Evolutionary conservation across 345 rosid genomes (phyloP).

Genomic region (Cardamine occulta): DNA sequence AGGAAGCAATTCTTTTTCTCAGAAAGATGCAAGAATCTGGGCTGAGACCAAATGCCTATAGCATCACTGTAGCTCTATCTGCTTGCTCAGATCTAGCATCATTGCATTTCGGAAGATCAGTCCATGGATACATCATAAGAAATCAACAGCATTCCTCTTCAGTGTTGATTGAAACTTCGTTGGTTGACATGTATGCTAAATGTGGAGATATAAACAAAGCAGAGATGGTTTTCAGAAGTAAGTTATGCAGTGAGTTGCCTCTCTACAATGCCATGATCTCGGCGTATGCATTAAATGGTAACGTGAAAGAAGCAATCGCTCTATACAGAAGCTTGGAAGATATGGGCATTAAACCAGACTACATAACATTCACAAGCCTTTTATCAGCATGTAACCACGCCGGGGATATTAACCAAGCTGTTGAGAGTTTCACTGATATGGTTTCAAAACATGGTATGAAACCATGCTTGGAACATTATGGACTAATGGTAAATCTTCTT

Average conservation of each 20-base stretch:
- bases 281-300: constrained; percentile 52
- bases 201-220: constrained; percentile 61
- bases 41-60: constrained; percentile 50
- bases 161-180: constrained; percentile 50
- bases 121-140: constrained; percentile 62
- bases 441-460: constrained; percentile 37
- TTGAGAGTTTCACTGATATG: constrained; percentile 47
- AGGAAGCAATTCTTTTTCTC: constrained; percentile 52
- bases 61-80: constrained; percentile 56
- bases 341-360: constrained; percentile 50
- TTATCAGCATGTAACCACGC: constrained; percentile 54
- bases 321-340: constrained; percentile 41
- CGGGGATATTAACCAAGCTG: constrained; percentile 50
- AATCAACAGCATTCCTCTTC: constrained; percentile 42
- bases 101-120: constrained; percentile 53
- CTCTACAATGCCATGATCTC: constrained; percentile 60
- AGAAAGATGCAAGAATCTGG: constrained; percentile 63
- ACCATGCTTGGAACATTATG: constrained; percentile 61
- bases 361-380: constrained; percentile 54
- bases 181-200: constrained; percentile 72
- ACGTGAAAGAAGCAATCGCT: constrained; percentile 48
- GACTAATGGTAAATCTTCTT: constrained; percentile 53
- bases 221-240: constrained; percentile 46
- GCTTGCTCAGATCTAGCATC: constrained; percentile 53
- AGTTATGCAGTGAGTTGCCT: constrained; percentile 44